Base-by-base conservation (phyloP, 257 asterid genomes). In the Lycium barbarum region DNA sequence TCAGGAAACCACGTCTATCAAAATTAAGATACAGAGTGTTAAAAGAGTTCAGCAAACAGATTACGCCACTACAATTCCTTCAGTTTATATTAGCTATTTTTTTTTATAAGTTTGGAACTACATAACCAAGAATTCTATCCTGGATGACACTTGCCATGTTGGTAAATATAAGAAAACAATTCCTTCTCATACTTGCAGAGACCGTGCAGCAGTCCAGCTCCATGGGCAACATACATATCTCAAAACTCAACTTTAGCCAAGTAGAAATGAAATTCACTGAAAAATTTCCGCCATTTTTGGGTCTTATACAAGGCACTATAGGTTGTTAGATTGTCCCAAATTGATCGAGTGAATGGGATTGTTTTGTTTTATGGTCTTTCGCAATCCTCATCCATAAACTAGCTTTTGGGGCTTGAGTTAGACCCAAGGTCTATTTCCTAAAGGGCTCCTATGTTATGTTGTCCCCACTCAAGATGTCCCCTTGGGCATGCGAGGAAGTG, bases 1-100 rank as follows among this genome's bases (percentile, higher is more conserved):
- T 74, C 81, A 13, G 62, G 43, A 49, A 49, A 74, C 40, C 81
- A 74, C 1, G 20, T 13, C 13, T 22, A 51, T 74, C 43, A 49
- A 22, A 49, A 74, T 20, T 74, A 76, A 4, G 63, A 51, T 76
- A 43, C 17, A 0, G 57, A 1, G 14, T 1, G 20, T 26, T 5
- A 14, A 51, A 49, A 76, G 81, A 76, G 63, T 76, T 51, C 82
- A 76, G 65, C 63, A 76, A 68, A 76, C 82, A 76, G 55, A 14
- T 26, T 51, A 26, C 13, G 7, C 40, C 81, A 26, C 45, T 22
- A 76, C 26, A 51, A 51, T 51, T 74, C 82, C 22, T 12, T 20
- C 18, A 62, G 68, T 36, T 62, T 3, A 62, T 62, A 62, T 53
- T 53, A 53, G 17, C 57, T 53, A 54, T 13, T 54, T 54, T 11